Conservation (phyloP, 2,329 filamentous ascomycete species). For the Scleromitrula shiraiana region DNA sequence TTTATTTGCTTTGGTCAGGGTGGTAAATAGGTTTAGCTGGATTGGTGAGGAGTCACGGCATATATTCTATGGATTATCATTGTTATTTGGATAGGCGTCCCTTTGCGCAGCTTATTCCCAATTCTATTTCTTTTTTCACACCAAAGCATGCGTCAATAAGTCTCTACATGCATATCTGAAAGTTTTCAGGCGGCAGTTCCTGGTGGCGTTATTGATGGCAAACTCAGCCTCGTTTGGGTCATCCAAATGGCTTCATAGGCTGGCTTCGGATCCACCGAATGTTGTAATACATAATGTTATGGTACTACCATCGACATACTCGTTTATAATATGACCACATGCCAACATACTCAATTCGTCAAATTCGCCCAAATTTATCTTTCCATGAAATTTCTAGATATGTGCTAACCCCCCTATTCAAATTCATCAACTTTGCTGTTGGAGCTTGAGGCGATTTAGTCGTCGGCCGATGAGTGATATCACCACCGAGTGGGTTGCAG, state of each 20-base stretch:
- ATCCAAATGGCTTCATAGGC: neutral
- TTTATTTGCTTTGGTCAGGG: neutral
- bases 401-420: too few species aligned
- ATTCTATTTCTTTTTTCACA: neutral
- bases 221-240: neutral
- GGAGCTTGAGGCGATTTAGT: too few species aligned
- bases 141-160: neutral
- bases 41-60: slow-evolving; percentile 1
- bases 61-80: neutral
- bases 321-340: neutral
- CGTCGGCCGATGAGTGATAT: too few species aligned
- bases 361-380: neutral
- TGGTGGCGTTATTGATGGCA: neutral
- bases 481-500: too few species aligned
- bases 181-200: neutral
- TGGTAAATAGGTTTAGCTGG: neutral
- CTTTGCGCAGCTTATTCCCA: slow-evolving; percentile 5
- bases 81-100: slow-evolving; percentile 14
- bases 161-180: neutral
- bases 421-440: neutral
- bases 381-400: too few species aligned
- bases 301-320: neutral
- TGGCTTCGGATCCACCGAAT: neutral
- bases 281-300: neutral
- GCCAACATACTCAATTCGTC: neutral